These are phyloP conservation scores for Podaxis sp. DNA, from an alignment of 768 basidiomycete species.

Conservation along the genomic window DNA sequence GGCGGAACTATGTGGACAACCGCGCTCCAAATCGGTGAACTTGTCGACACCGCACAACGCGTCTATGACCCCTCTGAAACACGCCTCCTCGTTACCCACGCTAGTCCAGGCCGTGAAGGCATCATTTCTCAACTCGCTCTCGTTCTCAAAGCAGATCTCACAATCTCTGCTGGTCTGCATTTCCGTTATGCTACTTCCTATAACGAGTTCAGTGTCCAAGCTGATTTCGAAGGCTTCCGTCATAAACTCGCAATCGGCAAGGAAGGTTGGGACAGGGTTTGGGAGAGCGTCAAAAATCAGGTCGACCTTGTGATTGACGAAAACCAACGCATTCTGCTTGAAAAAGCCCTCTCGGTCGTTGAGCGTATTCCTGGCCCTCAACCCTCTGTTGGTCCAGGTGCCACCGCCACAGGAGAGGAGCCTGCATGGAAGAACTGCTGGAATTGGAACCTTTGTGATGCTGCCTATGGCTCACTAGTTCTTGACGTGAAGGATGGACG, in stretches of 20 bases:
- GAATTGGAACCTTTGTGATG: slow-evolving; percentile 99
- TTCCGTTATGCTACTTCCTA: slow-evolving; percentile 96
- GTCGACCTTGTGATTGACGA: slow-evolving; percentile 92
- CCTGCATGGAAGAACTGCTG: slow-evolving; percentile 98
- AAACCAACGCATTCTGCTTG: slow-evolving; percentile 80
- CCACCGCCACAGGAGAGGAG: slow-evolving; percentile 70
- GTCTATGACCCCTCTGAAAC: slow-evolving; percentile 93
- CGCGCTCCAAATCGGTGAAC: slow-evolving; percentile 94
- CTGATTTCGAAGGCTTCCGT: slow-evolving; percentile 85
- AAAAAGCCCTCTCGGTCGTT: slow-evolving; percentile 85
- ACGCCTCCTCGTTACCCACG: slow-evolving; percentile 89
- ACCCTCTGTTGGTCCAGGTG: slow-evolving; percentile 43
- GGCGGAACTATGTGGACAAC: slow-evolving; percentile 99
- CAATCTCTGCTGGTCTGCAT: slow-evolving; percentile 91
- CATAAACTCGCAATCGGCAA: slow-evolving; percentile 77
- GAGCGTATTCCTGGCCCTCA: slow-evolving; percentile 69
- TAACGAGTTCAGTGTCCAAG: slow-evolving; percentile 95
- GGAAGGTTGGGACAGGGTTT: slow-evolving; percentile 87
- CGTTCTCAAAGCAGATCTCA: slow-evolving; percentile 91
- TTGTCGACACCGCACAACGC: slow-evolving; percentile 94
- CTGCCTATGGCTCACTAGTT: slow-evolving; percentile 85
- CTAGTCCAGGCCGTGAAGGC: slow-evolving; percentile 90
- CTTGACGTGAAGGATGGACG: slow-evolving; percentile 91
- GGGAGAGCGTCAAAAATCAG: slow-evolving; percentile 89
- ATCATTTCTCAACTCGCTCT: slow-evolving; percentile 88